phyloP scores from a whole-genome alignment of 2,329 filamentous ascomycete species.

The Alternaria atra region DNA sequence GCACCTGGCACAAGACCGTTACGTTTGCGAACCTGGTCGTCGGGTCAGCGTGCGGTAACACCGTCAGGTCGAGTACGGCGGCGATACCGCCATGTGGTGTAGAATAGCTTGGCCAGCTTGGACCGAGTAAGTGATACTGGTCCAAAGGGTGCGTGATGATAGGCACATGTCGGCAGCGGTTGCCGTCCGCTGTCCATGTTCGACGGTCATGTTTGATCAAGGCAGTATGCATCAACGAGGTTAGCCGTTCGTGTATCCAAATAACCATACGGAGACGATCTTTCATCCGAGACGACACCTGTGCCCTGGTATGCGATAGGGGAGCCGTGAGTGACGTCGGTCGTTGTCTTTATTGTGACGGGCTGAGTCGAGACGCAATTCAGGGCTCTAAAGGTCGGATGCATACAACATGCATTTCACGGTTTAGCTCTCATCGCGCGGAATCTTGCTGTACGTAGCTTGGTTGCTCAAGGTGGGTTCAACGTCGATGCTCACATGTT shows the following conservation, averaged over 20 bases:
- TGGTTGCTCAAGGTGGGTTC: not conserved
- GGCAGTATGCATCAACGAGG: not conserved
- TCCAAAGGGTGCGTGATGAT: not conserved
- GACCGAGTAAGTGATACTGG: constrained; percentile 13
- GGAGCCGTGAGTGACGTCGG: not conserved
- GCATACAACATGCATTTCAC: not conserved
- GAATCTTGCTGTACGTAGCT: not conserved
- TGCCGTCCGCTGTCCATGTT: not conserved
- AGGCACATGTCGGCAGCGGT: not conserved
- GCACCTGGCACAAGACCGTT: constrained; percentile 47
- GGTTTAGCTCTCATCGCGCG: not conserved
- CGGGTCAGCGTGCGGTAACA: constrained; percentile 44
- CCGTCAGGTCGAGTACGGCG: constrained; percentile 30
- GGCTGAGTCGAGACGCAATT: not conserved
- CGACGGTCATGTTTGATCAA: constrained; percentile 13
- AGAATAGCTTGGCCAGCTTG: constrained; percentile 23
- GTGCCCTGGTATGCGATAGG: not conserved
- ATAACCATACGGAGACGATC: constrained; percentile 20
- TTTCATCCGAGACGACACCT: constrained; percentile 24
- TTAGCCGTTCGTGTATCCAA: constrained; percentile 34
- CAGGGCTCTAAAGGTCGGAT: not conserved
- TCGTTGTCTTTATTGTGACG: not conserved
- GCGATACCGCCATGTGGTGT: constrained; percentile 41
- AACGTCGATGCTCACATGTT: constrained; percentile 3
- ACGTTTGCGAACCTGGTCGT: constrained; percentile 43